Conservation (phyloP, 2,329 filamentous ascomycete genomes). For the Cladophialophora yegresii region DNA sequence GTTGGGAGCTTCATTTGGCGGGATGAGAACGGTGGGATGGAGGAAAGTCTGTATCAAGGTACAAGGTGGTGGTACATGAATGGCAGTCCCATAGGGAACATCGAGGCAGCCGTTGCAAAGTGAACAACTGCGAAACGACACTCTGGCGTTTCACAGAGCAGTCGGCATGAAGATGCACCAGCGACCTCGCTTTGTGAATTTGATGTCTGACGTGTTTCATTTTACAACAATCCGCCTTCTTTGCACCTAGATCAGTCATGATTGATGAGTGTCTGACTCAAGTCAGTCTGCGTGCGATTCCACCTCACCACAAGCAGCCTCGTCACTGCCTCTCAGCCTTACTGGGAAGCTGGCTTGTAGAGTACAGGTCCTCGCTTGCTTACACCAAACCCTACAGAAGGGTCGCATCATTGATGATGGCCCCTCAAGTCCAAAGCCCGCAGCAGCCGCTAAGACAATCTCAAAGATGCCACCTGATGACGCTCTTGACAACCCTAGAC, state of each 20-base stretch:
- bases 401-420: not conserved
- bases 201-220: not conserved
- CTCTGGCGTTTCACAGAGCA: not conserved
- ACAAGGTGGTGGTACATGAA: slow-evolving; percentile 31
- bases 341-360: not conserved
- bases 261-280: not conserved
- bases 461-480: not conserved
- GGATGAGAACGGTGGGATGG: not conserved
- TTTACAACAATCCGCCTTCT: not conserved
- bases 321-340: not conserved
- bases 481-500: not conserved
- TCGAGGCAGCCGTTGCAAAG: not conserved
- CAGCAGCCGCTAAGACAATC: not conserved
- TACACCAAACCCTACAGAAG: not conserved
- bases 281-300: not conserved
- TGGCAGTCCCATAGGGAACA: slow-evolving; percentile 16
- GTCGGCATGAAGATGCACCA: not conserved
- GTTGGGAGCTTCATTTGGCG: slow-evolving; percentile 17
- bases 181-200: not conserved
- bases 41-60: slow-evolving; percentile 19
- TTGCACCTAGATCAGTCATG: not conserved
- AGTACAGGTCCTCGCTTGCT: not conserved
- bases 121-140: not conserved
- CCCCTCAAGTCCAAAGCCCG: not conserved
- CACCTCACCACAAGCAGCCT: not conserved